Evolutionary conservation across 768 basidiomycete genomes (phyloP), one percentile per base, ranked within the genome.

Genomic region (Cystoderma amianthinum): DNA sequence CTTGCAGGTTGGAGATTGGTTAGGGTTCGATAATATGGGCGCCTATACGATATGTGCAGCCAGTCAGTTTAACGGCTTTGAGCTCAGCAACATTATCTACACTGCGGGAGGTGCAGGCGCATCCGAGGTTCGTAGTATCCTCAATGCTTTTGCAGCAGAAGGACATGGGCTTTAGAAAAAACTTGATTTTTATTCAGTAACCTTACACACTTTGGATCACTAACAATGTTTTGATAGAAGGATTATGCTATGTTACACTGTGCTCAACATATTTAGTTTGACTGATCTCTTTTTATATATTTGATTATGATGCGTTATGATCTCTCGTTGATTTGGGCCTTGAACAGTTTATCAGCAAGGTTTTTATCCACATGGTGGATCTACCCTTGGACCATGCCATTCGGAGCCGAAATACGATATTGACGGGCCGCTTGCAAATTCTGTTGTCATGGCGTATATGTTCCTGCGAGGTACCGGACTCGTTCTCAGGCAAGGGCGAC

Each of bases 41-140:
- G 96, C 96, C 22, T 99, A 99, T 67, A 98, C 96, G n/a, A 68
- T 92, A 45, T 96, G 93, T 56, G 96, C 96, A 0, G 92, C 96
- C 40, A 92, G 88, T 64, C 85, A 83, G 65, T 97, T 97, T 71
- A 95, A 94, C 56, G 91, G 90, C 41, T 94, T 94, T 54, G 76
- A 87, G 54, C 60, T 83, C 36, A 86, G 85, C 64, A 76, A 76
- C 28, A 83, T 93, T 44, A 62, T 82, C 20, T 95, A 93, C 58
- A 91, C 88, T 28, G 68, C 74, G 43, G 85, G 88, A 38, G 76
- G 66, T 18, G 58, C 61, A 0, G 76, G 68, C 6, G 66, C 63
- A 28, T 61, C 58, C 32, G 80, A 78, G 46, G 76, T 80, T n/a
- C 63, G 75, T 45, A 58, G 57, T 35, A 67, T 66, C 23, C 68